Conservation (phyloP, 176 grass and related monocot genomes). For the Eleusine coracana region DNA sequence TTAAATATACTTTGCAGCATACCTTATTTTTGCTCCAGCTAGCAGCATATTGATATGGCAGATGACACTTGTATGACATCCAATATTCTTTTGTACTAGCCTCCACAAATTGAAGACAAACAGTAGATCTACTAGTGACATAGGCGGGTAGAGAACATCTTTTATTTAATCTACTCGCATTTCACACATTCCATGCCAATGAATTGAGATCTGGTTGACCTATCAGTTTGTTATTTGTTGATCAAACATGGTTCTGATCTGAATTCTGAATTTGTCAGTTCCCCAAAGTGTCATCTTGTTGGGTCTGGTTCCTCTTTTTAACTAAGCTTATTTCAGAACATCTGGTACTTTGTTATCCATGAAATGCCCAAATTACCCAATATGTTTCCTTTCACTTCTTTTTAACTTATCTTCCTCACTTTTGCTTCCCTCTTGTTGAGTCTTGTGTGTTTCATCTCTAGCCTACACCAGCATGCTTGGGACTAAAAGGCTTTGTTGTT, state of each 20-base stretch:
- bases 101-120: not conserved
- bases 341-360: not conserved
- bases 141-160: not conserved
- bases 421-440: not conserved
- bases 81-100: not conserved
- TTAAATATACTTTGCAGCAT: conserved; percentile 17
- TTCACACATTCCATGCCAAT: not conserved
- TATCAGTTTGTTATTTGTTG: conserved; percentile 15
- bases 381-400: conserved; percentile 3
- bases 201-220: conserved; percentile 21
- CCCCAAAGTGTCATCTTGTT: conserved; percentile 15
- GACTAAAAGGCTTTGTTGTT: not conserved
- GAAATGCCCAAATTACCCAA: not conserved
- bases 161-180: conserved; percentile 24
- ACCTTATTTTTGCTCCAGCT: conserved; percentile 23
- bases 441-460: not conserved
- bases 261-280: conserved; percentile 9
- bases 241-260: conserved; percentile 24
- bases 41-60: not conserved
- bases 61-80: not conserved
- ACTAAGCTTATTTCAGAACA: conserved; percentile 8
- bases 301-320: conserved; percentile 12
- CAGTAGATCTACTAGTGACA: not conserved
- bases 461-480: not conserved
- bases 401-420: not conserved